Evolutionary conservation across 371 early-diverging fungal species (phyloP).

Genomic region (Lichtheimia hyalospora): DNA sequence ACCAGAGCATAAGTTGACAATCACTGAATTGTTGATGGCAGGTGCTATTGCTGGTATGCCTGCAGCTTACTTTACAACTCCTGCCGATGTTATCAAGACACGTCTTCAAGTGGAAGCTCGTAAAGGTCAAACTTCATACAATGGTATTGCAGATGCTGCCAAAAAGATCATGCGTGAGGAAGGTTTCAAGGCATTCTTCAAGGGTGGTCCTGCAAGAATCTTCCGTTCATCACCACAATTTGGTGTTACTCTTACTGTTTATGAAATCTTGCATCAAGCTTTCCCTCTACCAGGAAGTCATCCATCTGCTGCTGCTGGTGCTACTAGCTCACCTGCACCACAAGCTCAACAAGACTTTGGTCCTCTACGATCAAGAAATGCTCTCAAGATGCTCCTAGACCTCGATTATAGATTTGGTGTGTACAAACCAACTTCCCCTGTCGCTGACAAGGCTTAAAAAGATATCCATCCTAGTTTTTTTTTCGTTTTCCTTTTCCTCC

Average conservation of each 20-base stretch:
- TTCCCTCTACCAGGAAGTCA: slow-evolving; percentile 65
- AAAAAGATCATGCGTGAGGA: slow-evolving; percentile 88
- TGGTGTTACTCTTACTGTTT: slow-evolving; percentile 92
- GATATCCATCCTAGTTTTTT: not conserved
- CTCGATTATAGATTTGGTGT: slow-evolving; percentile 62
- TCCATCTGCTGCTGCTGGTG: slow-evolving; percentile 22
- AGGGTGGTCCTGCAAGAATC: slow-evolving; percentile 89
- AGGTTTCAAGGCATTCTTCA: slow-evolving; percentile 94
- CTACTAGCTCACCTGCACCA: slow-evolving; percentile 13
- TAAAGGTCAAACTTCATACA: slow-evolving; percentile 86
- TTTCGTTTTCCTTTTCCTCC: not conserved
- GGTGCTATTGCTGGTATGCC: slow-evolving; percentile 98
- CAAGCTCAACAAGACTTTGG: slow-evolving; percentile 35
- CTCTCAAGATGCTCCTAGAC: slow-evolving; percentile 65
- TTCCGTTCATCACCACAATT: slow-evolving; percentile 94
- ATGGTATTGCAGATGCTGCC: slow-evolving; percentile 86
- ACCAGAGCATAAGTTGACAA: slow-evolving; percentile 69
- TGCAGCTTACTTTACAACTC: slow-evolving; percentile 95
- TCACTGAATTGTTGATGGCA: slow-evolving; percentile 81
- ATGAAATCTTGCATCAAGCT: slow-evolving; percentile 86
- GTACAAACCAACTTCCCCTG: slow-evolving; percentile 23
- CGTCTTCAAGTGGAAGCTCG: slow-evolving; percentile 93
- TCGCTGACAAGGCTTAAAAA: slow-evolving; percentile 8
- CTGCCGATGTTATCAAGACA: slow-evolving; percentile 98
- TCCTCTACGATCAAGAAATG: slow-evolving; percentile 60